A percentile compares a stretch with the other conserved stretches of the same genome.
These are phyloP conservation scores for Lindgomyces ingoldianus DNA, from an alignment of 495 filamentous ascomycete genomes.

Conservation along the genomic window DNA sequence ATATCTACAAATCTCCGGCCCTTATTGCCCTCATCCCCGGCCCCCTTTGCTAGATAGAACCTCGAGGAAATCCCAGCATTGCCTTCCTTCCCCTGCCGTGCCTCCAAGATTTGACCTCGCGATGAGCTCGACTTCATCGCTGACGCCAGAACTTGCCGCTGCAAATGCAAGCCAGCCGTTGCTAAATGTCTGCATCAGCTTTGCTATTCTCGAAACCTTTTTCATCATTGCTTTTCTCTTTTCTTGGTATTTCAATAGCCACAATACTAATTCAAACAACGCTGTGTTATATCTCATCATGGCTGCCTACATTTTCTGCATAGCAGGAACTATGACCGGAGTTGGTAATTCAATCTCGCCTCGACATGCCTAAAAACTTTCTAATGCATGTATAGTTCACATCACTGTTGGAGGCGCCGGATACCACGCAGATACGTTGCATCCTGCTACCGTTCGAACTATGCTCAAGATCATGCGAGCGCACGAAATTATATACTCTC, in stretches of 20 bases:
- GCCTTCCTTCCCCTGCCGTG: neutral
- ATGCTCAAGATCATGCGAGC: slow-evolving; percentile 20
- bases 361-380: neutral
- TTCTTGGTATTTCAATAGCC: slow-evolving; percentile 23
- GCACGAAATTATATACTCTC: slow-evolving; percentile 23
- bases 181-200: slow-evolving; percentile 26
- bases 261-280: slow-evolving; percentile 15
- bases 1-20: slow-evolving; percentile 1
- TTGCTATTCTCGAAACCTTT: slow-evolving; percentile 26
- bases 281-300: slow-evolving; percentile 5
- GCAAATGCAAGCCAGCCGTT: slow-evolving; percentile 12
- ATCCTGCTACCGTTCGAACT: neutral
- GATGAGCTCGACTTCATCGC: neutral
- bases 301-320: slow-evolving; percentile 18
- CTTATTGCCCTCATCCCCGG: neutral
- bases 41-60: neutral
- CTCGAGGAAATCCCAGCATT: neutral
- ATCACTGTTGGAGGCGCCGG: slow-evolving; percentile 25
- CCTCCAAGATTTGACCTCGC: neutral
- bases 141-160: neutral
- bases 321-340: slow-evolving; percentile 12
- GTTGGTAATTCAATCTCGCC: slow-evolving; percentile 7
- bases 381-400: slow-evolving; percentile 7
- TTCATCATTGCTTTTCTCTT: slow-evolving; percentile 28
- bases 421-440: slow-evolving; percentile 6